Evolutionary conservation across 2,329 filamentous ascomycete genomes (phyloP), one percentile per base, ranked within the genome.

Genomic region (Aspergillus caelatus): DNA sequence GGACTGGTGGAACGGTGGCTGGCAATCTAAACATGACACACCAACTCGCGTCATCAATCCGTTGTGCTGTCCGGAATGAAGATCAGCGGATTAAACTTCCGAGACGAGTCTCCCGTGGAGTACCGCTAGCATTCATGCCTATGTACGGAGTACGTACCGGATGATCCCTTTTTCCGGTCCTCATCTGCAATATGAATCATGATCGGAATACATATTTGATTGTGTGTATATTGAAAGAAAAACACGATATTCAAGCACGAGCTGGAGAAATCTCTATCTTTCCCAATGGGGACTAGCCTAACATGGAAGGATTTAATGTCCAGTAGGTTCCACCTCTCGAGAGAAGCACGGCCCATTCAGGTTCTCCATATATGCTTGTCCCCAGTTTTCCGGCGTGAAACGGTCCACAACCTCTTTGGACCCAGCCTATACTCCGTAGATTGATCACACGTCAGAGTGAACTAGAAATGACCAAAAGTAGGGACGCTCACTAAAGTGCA

Each of bases 361-460:
- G 9, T 53, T 57, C 14, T 43, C 10, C 23, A 52, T 30, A 19
- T 46, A 54, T 16, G 23, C 16, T 19, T 58, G 14, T 45, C 34
- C 53, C 60, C 55, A 62, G 26, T 45, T 32, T 41, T 28, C 28
- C 34, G 60, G 60, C 28, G 46, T 58, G 19, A 62, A 54, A 4
- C 55, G 34, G 28, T 53, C 53, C 11, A 57, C 60, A n/a, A 53
- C 50, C 34, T 57, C 53, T 14, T 61, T 57, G 53, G 52, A 53
- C 9, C 21, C 45, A 16, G 43, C 32, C 32, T 61, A 26, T 16
- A 11, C 12, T 26, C 26, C 26, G 26, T 26, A 26, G 26, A 45
- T 14, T 19, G 7, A 21, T 23, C 23, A 45, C 21, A n/a, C 6
- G n/a, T n/a, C 19, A 57, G 55, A 48, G 36, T 19, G 9, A 21